Conservation (phyloP, 352 stramenopile genomes). For the Globisporangium uncinulatum region DNA sequence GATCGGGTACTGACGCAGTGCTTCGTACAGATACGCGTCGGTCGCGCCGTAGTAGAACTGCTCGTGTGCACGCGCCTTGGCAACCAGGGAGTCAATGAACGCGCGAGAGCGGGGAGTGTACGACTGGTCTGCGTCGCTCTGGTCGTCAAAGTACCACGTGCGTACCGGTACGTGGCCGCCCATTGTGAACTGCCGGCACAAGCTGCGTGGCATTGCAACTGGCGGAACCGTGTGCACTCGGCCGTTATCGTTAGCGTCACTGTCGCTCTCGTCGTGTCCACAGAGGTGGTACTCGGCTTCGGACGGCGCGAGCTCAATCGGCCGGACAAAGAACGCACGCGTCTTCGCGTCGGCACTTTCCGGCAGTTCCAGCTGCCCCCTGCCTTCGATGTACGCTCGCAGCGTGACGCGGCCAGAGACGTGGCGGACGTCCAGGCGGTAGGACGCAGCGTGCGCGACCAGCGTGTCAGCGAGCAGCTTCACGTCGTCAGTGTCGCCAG, state of each 20-base stretch:
- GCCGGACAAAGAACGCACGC: conserved; percentile 28
- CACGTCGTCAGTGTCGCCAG: background rate
- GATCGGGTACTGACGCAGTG: conserved; percentile 23
- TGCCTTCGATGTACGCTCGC: conserved; percentile 28
- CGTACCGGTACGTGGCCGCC: conserved; percentile 23
- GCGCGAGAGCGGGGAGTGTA: conserved; percentile 21
- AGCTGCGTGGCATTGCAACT: conserved; percentile 19
- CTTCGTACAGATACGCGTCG: conserved; percentile 19
- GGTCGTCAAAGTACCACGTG: conserved; percentile 44
- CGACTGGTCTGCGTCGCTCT: conserved; percentile 23
- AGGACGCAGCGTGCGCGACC: conserved; percentile 19
- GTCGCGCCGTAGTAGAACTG: conserved; percentile 24
- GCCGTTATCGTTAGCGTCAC: background rate
- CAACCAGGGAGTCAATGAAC: conserved; percentile 21
- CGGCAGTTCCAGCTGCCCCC: background rate
- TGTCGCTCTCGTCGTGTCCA: background rate
- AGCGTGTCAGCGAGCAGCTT: conserved; percentile 24
- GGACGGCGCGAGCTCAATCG: conserved; percentile 24
- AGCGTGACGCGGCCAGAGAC: conserved; percentile 17
- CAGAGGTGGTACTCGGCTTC: conserved; percentile 22
- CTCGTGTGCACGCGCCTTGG: conserved; percentile 7
- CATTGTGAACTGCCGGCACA: conserved; percentile 33
- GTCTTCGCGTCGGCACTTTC: conserved; percentile 9
- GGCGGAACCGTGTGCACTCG: conserved; percentile 15
- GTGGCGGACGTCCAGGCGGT: conserved; percentile 25